A percentile compares a stretch with the other conserved stretches of the same genome.
Conservation (phyloP, 2,329 filamentous ascomycete genomes). For the Camptophora hylomeconis region DNA sequence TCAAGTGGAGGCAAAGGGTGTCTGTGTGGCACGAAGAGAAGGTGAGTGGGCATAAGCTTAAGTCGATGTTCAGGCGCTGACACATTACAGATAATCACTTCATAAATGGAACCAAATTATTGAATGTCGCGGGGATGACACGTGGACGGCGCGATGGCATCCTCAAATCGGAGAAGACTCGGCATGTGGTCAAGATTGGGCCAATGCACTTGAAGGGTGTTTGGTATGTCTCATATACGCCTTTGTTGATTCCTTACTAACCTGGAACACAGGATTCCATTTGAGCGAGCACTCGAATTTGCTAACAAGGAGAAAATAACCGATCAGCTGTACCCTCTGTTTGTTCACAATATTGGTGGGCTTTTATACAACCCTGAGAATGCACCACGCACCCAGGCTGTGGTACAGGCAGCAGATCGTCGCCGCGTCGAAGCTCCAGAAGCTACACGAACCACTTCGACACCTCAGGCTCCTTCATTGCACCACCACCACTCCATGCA, state of each 20-base stretch:
- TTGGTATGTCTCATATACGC: slow-evolving; percentile 50
- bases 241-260: slow-evolving; percentile 8
- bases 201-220: slow-evolving; percentile 98
- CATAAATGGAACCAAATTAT: slow-evolving; percentile 95
- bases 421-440: slow-evolving; percentile 55
- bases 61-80: slow-evolving; percentile 5
- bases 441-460: slow-evolving; percentile 31
- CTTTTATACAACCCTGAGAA: slow-evolving; percentile 90
- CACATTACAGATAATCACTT: slow-evolving; percentile 75
- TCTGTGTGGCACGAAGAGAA: slow-evolving; percentile 89
- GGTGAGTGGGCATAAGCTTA: slow-evolving; percentile 39
- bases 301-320: slow-evolving; percentile 99
- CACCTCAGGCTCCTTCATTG: slow-evolving; percentile 46
- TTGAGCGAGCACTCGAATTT: slow-evolving; percentile 93
- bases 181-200: slow-evolving; percentile 96
- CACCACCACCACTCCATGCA: slow-evolving; percentile 53
- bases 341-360: slow-evolving; percentile 92
- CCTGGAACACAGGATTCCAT: slow-evolving; percentile 69
- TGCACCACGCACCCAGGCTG: slow-evolving; percentile 65
- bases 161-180: slow-evolving; percentile 90
- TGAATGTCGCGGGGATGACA: slow-evolving; percentile 98
- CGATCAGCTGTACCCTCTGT: slow-evolving; percentile 83
- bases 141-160: slow-evolving; percentile 90
- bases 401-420: slow-evolving; percentile 68
- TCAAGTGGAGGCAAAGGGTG: slow-evolving; percentile 89